Conservation (phyloP, 2,329 filamentous ascomycete species). For the Penicillium sp. region DNA sequence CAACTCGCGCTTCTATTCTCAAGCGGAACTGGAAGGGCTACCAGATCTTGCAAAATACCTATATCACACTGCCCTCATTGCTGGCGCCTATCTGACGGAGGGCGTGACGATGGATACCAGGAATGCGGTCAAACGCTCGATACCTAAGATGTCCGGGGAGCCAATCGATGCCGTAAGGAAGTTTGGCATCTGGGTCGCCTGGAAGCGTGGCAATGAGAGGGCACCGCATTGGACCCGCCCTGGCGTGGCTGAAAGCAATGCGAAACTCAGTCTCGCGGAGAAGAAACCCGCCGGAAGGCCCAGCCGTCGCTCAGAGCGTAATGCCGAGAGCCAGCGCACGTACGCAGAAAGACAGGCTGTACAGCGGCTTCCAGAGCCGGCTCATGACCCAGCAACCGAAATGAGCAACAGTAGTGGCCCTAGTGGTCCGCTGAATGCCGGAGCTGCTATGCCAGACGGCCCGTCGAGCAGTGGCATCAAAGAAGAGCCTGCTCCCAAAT, state of each 20-base stretch:
- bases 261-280: conserved; percentile 40
- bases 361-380: conserved; percentile 28
- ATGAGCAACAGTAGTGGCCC: too few species aligned
- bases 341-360: conserved; percentile 33
- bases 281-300: conserved; percentile 51
- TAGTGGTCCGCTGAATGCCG: too few species aligned
- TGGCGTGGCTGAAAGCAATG: conserved; percentile 46
- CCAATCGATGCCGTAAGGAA: conserved; percentile 50
- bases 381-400: conserved; percentile 11
- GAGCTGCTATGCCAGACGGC: too few species aligned
- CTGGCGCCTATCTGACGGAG: conserved; percentile 52
- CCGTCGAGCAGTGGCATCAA: too few species aligned
- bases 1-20: conserved; percentile 55
- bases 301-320: conserved; percentile 49
- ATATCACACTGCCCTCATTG: conserved; percentile 55
- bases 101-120: conserved; percentile 51
- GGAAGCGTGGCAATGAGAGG: conserved; percentile 57
- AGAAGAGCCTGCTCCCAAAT: conserved; percentile 26
- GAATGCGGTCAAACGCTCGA: conserved; percentile 54
- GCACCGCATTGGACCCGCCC: conserved; percentile 55
- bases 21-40: conserved; percentile 54
- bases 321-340: conserved; percentile 38
- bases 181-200: conserved; percentile 58
- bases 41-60: conserved; percentile 53
- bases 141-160: conserved; percentile 55